These are phyloP conservation scores for Boletus vermiculosoides DNA, from an alignment of 768 basidiomycete species.

Conservation along the genomic window DNA sequence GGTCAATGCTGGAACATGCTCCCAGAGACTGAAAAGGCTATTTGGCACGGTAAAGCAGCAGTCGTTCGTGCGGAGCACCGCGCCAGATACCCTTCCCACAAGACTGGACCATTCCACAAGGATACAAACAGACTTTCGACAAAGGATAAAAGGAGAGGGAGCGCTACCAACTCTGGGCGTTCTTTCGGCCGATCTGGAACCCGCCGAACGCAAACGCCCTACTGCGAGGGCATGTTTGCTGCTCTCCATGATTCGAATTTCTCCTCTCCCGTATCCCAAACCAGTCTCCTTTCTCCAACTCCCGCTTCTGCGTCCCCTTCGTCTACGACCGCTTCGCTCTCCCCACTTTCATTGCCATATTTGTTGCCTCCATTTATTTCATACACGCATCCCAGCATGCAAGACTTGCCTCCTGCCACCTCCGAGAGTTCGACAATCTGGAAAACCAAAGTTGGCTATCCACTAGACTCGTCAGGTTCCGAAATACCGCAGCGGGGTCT, in stretches of 20 bases:
- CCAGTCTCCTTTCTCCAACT: not conserved
- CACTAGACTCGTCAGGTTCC: constrained; percentile 25
- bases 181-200: constrained; percentile 35
- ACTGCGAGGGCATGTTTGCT: constrained; percentile 15
- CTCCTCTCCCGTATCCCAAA: constrained; percentile 5
- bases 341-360: constrained; percentile 15
- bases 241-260: constrained; percentile 3
- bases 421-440: constrained; percentile 16
- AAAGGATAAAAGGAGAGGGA: constrained; percentile 37
- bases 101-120: constrained; percentile 29
- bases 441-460: constrained; percentile 8
- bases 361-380: constrained; percentile 17
- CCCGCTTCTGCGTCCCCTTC: constrained; percentile 1
- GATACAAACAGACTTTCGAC: constrained; percentile 4
- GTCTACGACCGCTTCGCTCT: constrained; percentile 10
- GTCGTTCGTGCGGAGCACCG: constrained; percentile 28
- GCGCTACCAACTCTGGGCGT: constrained; percentile 32
- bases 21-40: constrained; percentile 30
- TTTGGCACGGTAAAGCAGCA: constrained; percentile 37
- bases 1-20: constrained; percentile 54
- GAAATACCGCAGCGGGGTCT: constrained; percentile 21
- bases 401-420: not conserved
- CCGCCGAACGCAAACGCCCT: constrained; percentile 22
- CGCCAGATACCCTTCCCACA: constrained; percentile 30
- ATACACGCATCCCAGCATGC: not conserved